Evolutionary conservation across 2,329 filamentous ascomycete genomes (phyloP).

Genomic region (Sporothrix brasiliensis): DNA sequence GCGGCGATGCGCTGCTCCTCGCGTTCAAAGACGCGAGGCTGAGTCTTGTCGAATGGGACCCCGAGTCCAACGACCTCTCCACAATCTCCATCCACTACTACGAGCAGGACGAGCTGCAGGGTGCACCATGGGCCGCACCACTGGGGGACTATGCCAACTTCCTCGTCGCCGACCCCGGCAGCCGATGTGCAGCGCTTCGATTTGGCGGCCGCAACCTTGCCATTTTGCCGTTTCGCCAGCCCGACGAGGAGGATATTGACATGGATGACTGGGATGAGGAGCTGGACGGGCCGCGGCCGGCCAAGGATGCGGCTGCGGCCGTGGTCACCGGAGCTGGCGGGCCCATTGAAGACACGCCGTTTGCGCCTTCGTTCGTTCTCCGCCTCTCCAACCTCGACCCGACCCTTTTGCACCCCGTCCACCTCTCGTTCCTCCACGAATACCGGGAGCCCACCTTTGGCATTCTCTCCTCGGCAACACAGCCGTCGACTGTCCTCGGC

Average conservation of each 20-base stretch:
- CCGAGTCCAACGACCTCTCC: constrained; percentile 73
- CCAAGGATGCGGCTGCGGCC: constrained; percentile 47
- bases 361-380: constrained; percentile 89
- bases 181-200: constrained; percentile 89
- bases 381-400: constrained; percentile 87
- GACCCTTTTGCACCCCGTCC: constrained; percentile 81
- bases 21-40: constrained; percentile 90
- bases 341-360: constrained; percentile 68
- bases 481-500: constrained; percentile 75
- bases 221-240: constrained; percentile 87
- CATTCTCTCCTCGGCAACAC: constrained; percentile 77
- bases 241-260: constrained; percentile 76
- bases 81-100: constrained; percentile 98
- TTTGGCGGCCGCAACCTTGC: constrained; percentile 88
- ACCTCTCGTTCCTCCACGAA: constrained; percentile 91
- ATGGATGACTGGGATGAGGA: constrained; percentile 84
- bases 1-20: constrained; percentile 80
- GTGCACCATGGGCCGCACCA: constrained; percentile 78
- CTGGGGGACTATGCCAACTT: constrained; percentile 77
- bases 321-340: constrained; percentile 49
- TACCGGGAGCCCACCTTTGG: constrained; percentile 98
- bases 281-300: constrained; percentile 67
- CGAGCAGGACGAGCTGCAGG: constrained; percentile 86
- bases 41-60: constrained; percentile 92
- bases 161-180: constrained; percentile 85